Evolutionary conservation across 2,329 filamentous ascomycete genomes (phyloP).

Genomic region (Pseudopyricularia javanii): DNA sequence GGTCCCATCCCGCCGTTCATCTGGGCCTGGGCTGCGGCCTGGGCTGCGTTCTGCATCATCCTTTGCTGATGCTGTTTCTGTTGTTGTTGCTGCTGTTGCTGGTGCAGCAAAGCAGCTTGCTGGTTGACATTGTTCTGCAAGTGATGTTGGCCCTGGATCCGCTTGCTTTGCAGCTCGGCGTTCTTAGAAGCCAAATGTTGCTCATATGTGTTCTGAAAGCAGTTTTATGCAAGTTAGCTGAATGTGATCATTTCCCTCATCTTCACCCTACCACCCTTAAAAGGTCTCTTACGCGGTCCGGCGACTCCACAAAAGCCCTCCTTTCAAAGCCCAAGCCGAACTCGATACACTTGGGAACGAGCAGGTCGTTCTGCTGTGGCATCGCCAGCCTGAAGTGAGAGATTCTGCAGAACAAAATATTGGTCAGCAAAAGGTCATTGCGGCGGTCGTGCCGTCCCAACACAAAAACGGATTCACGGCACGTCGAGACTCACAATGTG

Average conservation of each 20-base stretch:
- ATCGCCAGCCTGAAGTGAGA: not conserved
- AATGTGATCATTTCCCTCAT: slow-evolving; percentile 4
- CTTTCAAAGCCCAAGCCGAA: not conserved
- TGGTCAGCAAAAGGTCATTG: not conserved
- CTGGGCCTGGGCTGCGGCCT: slow-evolving; percentile 27
- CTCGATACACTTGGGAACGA: not conserved
- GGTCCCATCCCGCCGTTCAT: slow-evolving; percentile 37
- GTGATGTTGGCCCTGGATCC: slow-evolving; percentile 34
- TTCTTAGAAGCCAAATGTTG: slow-evolving; percentile 30
- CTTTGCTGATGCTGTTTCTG: slow-evolving; percentile 29
- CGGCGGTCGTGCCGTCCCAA: not conserved
- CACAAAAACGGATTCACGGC: not conserved
- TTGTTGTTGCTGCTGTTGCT: slow-evolving; percentile 16
- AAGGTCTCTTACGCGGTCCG: not conserved
- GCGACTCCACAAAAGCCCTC: not conserved
- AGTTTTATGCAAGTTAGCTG: slow-evolving; percentile 5
- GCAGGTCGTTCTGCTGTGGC: not conserved
- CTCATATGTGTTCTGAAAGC: slow-evolving; percentile 35
- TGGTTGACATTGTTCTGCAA: slow-evolving; percentile 35
- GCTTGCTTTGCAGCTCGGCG: slow-evolving; percentile 35
- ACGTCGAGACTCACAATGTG: slow-evolving; percentile 23
- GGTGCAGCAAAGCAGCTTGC: slow-evolving; percentile 13
- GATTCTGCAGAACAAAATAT: not conserved
- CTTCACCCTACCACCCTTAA: slow-evolving; percentile 17
- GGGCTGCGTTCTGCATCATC: slow-evolving; percentile 31